Base-by-base conservation (phyloP, 2,329 filamentous ascomycete species). In the Sordariomycetes sp. region DNA sequence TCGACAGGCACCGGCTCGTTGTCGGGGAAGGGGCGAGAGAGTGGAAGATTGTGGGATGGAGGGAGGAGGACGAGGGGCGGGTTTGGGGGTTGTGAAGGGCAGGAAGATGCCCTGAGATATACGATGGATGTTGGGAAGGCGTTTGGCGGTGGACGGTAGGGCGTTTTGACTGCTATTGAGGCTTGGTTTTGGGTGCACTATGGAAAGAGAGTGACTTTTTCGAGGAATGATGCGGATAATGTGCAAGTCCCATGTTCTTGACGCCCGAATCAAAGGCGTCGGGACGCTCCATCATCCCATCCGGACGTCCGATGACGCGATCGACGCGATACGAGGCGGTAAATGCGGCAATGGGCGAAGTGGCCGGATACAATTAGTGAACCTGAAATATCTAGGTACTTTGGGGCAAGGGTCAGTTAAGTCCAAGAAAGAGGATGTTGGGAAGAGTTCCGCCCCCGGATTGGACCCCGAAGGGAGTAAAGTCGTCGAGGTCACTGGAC, bases 1-100 rank as follows among this genome's bases (percentile, higher is more conserved):
- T 90, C 64, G 84, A 87, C 65, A 83, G 87, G 62, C 78, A 85
- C 64, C 80, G 80, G 58, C 72, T 95, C 64, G 79, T 81, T 39
- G 79, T 96, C 61, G 75, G 77, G 25, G 84, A 92, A 65, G 80
- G 79, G 20, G 81, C 79, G 42, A 68, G 76, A 61, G 76, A 72
- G 52, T 94, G 87, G 84, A 74, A 79, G 55, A 77, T 89, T 61
- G 70, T 71, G 45, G 73, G 79, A 48, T 88, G 84, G 85, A 56
- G 59, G 60, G 58, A 60, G 10, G 39, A 32, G 25, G 55, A 35
- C 22, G 55, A 22, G 24, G 24, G 10, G 36, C 53, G 15, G 36
- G 55, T 17, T 22, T 54, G 53, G 57, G 13, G 52, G 32, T 22
- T 51, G 39, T 32, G 36, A 51, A 17, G 17, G 32, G 15, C 36